Conservation (phyloP, 164 flowering plant genomes). For the Berberis thunbergii region DNA sequence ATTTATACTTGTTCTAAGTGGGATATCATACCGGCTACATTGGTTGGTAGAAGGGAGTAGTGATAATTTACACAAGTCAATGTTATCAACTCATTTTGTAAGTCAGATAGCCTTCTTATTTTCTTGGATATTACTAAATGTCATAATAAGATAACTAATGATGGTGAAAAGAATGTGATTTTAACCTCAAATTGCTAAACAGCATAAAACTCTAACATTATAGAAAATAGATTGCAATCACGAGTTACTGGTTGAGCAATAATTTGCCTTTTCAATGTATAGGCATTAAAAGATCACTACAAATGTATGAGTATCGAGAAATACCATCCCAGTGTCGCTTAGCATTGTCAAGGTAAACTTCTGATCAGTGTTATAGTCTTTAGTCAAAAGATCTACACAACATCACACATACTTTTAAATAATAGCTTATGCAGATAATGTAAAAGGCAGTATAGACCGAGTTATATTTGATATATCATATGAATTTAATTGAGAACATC, state of each 20-base stretch:
- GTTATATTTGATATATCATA: not conserved
- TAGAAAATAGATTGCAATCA: not conserved
- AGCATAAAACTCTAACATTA: not conserved
- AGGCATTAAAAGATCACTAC: not conserved
- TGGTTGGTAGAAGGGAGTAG: no score
- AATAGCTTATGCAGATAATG: not conserved
- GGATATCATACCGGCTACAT: no score
- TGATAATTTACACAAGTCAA: no score
- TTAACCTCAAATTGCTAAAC: not conserved
- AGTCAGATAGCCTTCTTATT: no score
- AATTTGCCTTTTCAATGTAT: not conserved
- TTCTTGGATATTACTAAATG: no score
- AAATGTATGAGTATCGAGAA: not conserved
- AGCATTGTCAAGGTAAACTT: conserved; percentile 44
- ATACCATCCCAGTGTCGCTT: conserved; percentile 56
- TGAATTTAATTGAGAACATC: not conserved
- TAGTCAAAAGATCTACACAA: conserved; percentile 60
- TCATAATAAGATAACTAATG: not conserved
- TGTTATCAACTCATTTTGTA: no score
- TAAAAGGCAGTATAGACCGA: not conserved
- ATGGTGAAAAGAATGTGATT: not conserved
- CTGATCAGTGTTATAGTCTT: conserved; percentile 67
- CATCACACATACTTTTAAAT: not conserved
- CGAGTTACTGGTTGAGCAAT: not conserved
- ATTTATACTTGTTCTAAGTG: no score